A percentile compares a stretch with the other conserved stretches of the same genome.
Evolutionary conservation across 352 stramenopile genomes (phyloP).

Genomic region (Pythium brachiatum): DNA sequence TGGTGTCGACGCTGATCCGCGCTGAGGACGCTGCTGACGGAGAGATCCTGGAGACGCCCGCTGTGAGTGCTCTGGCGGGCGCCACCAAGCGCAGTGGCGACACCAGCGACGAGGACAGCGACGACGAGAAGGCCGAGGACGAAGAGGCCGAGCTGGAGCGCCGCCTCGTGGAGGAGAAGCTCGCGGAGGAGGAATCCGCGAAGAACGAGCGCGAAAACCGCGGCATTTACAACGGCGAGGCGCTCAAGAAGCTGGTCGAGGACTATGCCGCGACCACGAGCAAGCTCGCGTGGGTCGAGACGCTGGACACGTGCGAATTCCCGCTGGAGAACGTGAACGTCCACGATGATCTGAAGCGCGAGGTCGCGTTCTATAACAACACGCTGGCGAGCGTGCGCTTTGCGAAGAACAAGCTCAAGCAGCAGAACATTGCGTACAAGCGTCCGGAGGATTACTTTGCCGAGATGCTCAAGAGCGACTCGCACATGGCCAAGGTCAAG

Average conservation of each 20-base stretch:
- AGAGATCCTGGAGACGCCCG: constrained; percentile 82
- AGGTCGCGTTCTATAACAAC: constrained; percentile 98
- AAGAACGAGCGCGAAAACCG: constrained; percentile 41
- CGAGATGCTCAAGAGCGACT: constrained; percentile 99
- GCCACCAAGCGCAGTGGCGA: constrained; percentile 26
- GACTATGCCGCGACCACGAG: constrained; percentile 38
- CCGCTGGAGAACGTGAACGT: constrained; percentile 70
- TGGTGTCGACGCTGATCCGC: constrained; percentile 60
- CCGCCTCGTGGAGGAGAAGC: constrained; percentile 65
- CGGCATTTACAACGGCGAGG: constrained; percentile 74
- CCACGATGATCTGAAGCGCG: constrained; percentile 87
- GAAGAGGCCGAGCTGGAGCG: constrained; percentile 73
- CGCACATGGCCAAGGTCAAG: constrained; percentile 95
- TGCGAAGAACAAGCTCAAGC: constrained; percentile 69
- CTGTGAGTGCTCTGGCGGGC: constrained; percentile 46
- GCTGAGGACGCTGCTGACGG: constrained; percentile 72
- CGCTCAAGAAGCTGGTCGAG: constrained; percentile 49
- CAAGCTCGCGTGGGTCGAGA: constrained; percentile 76
- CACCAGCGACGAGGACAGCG: constrained; percentile 40
- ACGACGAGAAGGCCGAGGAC: constrained; percentile 43
- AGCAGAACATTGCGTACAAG: constrained; percentile 88
- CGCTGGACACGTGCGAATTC: constrained; percentile 64
- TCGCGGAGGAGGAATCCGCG: constrained; percentile 41
- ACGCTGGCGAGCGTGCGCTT: constrained; percentile 61
- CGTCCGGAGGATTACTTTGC: constrained; percentile 97